A percentile compares a stretch with the other conserved stretches of the same genome.
phyloP scores from a whole-genome alignment of 2,329 filamentous ascomycete species.

The Colletotrichum salicis region DNA sequence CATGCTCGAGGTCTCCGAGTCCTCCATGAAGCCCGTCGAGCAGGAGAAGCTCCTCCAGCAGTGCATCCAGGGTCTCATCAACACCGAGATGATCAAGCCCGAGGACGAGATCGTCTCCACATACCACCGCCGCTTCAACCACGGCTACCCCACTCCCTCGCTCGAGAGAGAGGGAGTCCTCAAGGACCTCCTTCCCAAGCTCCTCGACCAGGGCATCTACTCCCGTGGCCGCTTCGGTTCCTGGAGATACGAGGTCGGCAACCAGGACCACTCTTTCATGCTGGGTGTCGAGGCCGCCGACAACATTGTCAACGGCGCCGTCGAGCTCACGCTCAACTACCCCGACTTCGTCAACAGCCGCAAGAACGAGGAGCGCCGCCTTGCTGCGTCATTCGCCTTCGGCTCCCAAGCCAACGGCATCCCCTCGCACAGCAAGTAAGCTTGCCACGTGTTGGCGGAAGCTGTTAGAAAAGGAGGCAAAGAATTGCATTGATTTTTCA shows the following conservation, averaged over 20 bases:
- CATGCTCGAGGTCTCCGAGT: slow-evolving; percentile 99
- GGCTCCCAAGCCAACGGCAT: slow-evolving; percentile 45
- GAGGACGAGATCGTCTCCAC: slow-evolving; percentile 96
- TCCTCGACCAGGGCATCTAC: slow-evolving; percentile 91
- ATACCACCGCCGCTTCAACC: slow-evolving; percentile 97
- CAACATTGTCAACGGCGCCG: slow-evolving; percentile 87
- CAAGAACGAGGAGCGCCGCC: slow-evolving; percentile 73
- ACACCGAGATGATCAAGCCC: slow-evolving; percentile 94
- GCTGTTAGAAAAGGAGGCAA: not conserved
- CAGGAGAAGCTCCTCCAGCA: slow-evolving; percentile 85
- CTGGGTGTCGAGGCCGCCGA: slow-evolving; percentile 93
- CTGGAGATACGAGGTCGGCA: slow-evolving; percentile 96
- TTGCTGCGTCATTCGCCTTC: slow-evolving; percentile 61
- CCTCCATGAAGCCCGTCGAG: slow-evolving; percentile 93
- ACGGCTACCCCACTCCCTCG: slow-evolving; percentile 95
- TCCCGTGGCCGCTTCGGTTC: slow-evolving; percentile 96
- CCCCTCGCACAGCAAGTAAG: slow-evolving; percentile 48
- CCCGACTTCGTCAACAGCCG: slow-evolving; percentile 92
- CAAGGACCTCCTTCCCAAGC: slow-evolving; percentile 90
- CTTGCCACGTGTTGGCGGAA: not conserved
- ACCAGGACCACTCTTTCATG: slow-evolving; percentile 99
- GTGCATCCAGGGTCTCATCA: slow-evolving; percentile 95
- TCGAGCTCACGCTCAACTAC: slow-evolving; percentile 95
- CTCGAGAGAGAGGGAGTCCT: slow-evolving; percentile 96
- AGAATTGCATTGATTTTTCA: not conserved